Evolutionary conservation across 768 basidiomycete species (phyloP).

Genomic region (Lentinus tigrinus): DNA sequence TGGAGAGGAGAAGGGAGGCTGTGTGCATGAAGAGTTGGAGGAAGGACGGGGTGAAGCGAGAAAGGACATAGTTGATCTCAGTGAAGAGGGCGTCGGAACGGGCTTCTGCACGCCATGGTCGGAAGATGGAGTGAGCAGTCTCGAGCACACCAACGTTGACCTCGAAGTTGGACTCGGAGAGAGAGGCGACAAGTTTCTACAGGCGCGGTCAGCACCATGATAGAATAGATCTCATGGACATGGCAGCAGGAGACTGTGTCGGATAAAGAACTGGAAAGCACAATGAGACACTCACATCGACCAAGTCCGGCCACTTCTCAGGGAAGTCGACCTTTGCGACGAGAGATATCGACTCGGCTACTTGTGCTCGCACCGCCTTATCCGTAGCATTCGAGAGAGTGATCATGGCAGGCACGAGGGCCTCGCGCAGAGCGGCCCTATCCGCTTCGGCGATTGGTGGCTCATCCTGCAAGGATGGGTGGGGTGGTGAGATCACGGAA

Average conservation of each 20-base stretch:
- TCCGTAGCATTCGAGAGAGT: conserved; percentile 71
- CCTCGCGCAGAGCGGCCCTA: conserved; percentile 67
- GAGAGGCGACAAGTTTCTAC: conserved; percentile 85
- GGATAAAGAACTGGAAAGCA: neutral
- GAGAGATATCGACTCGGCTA: conserved; percentile 90
- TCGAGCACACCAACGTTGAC: conserved; percentile 89
- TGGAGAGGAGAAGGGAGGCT: conserved; percentile 48
- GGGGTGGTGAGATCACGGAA: neutral
- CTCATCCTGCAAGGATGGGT: conserved; percentile 52
- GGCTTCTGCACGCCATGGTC: conserved; percentile 88
- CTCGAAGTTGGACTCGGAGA: conserved; percentile 79
- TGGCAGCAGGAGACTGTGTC: too few species aligned
- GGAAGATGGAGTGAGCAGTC: conserved; percentile 95
- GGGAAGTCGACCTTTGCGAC: conserved; percentile 95
- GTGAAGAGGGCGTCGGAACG: conserved; percentile 84
- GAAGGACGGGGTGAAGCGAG: conserved; percentile 81
- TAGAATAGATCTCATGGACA: neutral
- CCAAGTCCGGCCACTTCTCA: conserved; percentile 79
- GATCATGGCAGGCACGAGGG: conserved; percentile 92
- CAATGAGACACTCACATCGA: conserved; percentile 65
- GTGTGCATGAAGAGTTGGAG: conserved; percentile 78
- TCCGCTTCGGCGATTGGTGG: conserved; percentile 69
- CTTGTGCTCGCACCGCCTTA: conserved; percentile 74
- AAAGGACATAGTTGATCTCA: conserved; percentile 89
- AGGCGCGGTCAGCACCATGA: neutral